Base-by-base conservation (phyloP, 768 basidiomycete species). In the Tylopilus sp. region DNA sequence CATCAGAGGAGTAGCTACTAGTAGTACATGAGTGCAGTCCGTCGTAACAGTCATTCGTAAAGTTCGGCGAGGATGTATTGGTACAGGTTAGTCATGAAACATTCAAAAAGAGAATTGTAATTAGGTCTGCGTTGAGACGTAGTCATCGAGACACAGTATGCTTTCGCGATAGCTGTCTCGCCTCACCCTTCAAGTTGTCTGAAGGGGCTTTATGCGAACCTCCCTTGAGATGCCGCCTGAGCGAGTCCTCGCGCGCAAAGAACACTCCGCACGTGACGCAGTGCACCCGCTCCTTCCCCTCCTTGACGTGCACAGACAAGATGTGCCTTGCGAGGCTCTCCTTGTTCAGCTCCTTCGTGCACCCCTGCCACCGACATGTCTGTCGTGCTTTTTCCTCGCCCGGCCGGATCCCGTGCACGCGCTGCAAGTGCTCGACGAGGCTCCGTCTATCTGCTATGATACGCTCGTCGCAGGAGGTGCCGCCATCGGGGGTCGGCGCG, bases 161-260 rank as follows among this genome's bases (percentile, higher is more conserved):
- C 29, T 33, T 51, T 42, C 48, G 45, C 24, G 34, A 34, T 0
- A 42, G 28, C 10, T 13, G n/a, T 25, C 22, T 49, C 21, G 9
- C 30, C 10, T n/a, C 19, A 30, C 21, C 26, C 37, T 34, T n/a
- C n/a, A n/a, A n/a, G n/a, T n/a, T 46, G 4, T 46, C 52, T 2
- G 21, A 24, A 24, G 36, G 16, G 1, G 14, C 34, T 4, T 53
- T 54, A 16, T 66, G 61, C 7, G 52, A 48, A 24, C 50, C 28
- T 22, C 63, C 61, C 30, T 55, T 68, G 0, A 48, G 17, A 25
- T 68, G 67, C 10, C 67, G 58, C 56, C 56, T 66, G 19, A 71
- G 52, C 2, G 67, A 69, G 24, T 69, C 67, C n/a, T 55, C 63
- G 0, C 69, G 65, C 30, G 69, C 63, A 58, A 71, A 69, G 11